Conservation (phyloP, 176 grass and related monocot species). For the Carex cristatella region DNA sequence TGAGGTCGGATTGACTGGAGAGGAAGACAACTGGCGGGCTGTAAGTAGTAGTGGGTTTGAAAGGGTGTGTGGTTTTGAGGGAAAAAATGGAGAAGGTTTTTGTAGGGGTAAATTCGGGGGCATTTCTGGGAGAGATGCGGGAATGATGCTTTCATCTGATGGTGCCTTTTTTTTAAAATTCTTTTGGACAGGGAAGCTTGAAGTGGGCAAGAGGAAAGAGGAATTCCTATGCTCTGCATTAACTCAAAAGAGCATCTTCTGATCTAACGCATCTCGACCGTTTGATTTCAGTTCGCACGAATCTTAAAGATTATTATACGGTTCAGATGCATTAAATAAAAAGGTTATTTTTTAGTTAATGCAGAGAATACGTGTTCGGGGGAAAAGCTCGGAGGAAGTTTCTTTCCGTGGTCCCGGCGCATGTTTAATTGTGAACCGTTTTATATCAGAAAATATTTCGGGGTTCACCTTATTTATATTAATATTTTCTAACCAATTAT, state of each 20-base stretch:
- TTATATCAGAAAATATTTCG: neutral
- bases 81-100: neutral
- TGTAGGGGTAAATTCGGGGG: neutral
- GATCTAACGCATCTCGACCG: no score
- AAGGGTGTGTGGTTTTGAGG: neutral
- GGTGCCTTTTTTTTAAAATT: neutral
- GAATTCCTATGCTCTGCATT: neutral
- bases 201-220: neutral
- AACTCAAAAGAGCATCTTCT: no score
- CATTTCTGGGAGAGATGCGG: neutral
- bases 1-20: neutral
- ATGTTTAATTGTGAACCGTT: neutral
- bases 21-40: neutral
- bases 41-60: neutral
- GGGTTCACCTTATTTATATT: neutral
- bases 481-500: neutral
- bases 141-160: slow-evolving; percentile 5
- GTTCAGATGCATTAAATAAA: no score
- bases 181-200: neutral
- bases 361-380: no score
- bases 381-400: no score
- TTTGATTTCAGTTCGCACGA: no score
- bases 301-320: no score
- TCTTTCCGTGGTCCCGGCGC: neutral
- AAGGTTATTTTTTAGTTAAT: no score